A percentile compares a stretch with the other conserved stretches of the same genome.
Conservation (phyloP, 2,329 filamentous ascomycete species). For the Aphanoascus verrucosus region DNA sequence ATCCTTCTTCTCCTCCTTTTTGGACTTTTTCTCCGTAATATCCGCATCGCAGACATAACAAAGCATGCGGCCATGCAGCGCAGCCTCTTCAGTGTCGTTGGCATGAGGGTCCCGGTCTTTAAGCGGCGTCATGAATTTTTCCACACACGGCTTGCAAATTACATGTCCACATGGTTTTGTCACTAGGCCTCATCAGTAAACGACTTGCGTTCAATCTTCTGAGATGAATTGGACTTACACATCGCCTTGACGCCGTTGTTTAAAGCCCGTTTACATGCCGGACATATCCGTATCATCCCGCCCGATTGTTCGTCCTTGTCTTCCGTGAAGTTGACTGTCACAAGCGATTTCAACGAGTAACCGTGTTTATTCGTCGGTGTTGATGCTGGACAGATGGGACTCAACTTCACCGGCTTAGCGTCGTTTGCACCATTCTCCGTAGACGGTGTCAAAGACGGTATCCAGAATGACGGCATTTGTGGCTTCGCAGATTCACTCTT, state of each 20-base stretch:
- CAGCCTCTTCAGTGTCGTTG: constrained; percentile 39
- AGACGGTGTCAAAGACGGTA: constrained; percentile 68
- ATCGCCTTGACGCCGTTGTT: constrained; percentile 74
- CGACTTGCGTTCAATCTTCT: not conserved
- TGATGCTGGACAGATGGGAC: constrained; percentile 68
- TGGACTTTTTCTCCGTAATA: constrained; percentile 43
- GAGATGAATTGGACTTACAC: constrained; percentile 29
- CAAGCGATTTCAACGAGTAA: constrained; percentile 67
- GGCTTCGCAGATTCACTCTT: constrained; percentile 50
- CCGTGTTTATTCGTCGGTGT: constrained; percentile 54
- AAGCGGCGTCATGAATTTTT: constrained; percentile 63
- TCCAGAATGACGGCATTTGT: constrained; percentile 80
- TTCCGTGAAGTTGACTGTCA: constrained; percentile 65
- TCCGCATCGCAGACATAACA: constrained; percentile 86
- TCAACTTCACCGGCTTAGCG: constrained; percentile 53
- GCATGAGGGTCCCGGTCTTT: constrained; percentile 51
- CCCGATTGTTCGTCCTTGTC: constrained; percentile 48
- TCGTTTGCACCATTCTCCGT: constrained; percentile 48
- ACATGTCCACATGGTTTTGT: constrained; percentile 88
- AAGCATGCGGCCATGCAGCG: constrained; percentile 40
- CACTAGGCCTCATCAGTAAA: constrained; percentile 35
- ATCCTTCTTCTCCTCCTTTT: constrained; percentile 33
- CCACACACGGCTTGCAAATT: constrained; percentile 71
- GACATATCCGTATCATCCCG: constrained; percentile 53
- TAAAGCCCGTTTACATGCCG: constrained; percentile 72